Evolutionary conservation across 768 basidiomycete species (phyloP), one percentile per base, ranked within the genome.

Genomic region (Panus rudis): DNA sequence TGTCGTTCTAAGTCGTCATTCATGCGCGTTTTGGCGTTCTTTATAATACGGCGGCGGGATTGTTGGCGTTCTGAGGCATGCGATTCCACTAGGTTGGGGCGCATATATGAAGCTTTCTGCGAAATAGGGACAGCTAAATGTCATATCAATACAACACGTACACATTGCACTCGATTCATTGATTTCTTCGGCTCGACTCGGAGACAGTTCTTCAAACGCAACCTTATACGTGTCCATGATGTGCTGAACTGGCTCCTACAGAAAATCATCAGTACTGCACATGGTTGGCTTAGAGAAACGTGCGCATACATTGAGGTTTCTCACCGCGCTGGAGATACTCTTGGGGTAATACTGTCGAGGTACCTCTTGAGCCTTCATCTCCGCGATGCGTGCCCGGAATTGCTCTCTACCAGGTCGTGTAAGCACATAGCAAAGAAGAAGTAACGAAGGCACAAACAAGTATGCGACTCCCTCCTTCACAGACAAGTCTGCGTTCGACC

Each of bases 1-100:
- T 70, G 70, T 22, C 56, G 60, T 46, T 71, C 69, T 35, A 66
- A 51, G 22, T 58, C 59, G 32, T 69, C 62, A 17, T 69, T 64
- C 3, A 67, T 59, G 22, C 52, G 57, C 3, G 45, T 43, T 44
- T 63, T 63, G 24, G 64, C 62, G 30, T 53, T 51, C 39, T 56
- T 54, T 47, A 70, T 55, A 6, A 68, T 48, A 16, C 57, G 52
- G 41, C 54, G 56, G 38, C 70, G 62, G 4, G 64, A 68, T 24
- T 52, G 57, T 23, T 56, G 59, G 47, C 62, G 63, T 14, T 49
- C 66, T 14, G 35, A 34, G 12, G 55, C 46, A 21, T 68, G 68
- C 8, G 43, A 28, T 52, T 63, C 58, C 19, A 59, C 69, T 70
- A 34, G 2, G 5, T 14, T 27, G 12, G 16, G 13, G 33, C n/a